Evolutionary conservation across 202 grass and related monocot genomes (phyloP), one percentile per base, ranked within the genome.

Genomic region (Dendrocalamus latiflorus): DNA sequence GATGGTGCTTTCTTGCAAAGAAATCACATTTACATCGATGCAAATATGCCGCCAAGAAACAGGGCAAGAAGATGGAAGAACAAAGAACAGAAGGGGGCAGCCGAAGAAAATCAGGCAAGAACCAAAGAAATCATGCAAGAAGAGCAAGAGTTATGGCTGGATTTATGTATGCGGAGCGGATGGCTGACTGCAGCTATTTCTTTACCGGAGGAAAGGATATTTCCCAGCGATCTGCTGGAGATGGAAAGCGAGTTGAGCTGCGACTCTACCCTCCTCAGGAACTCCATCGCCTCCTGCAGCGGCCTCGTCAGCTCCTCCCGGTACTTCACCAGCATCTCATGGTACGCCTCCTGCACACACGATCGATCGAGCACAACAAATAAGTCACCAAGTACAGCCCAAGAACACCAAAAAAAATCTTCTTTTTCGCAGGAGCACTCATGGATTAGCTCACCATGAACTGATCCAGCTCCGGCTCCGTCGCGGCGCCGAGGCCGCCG

Each of bases 291-390:
- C 65, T 99, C 96, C 69, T 99, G 93, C 78, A 99, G 85, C 85
- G 96, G 96, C 85, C 91, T 88, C 22, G 89, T 90, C 44, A 98
- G 86, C 79, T 98, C 93, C 85, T 98, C 96, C 88, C 89, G 85
- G 88, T 92, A 95, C 87, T 98, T 98, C 64, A 98, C 89, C 64
- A 98, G 86, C 93, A 98, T 95, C 89, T 98, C 93, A 74, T 95
- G 91, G 81, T 95, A 98, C 15, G 96, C 96, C 89, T 98, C 93
- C 96, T 98, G 58, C 39, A 71, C 65, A 66, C 38, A 66, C 9
- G 22, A 37, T 62, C 25, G 8, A 70, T 8, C 61, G 42, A 69
- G 30, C 45, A 81, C 26, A 62, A 51, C 11, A 9, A 69, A 72
- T 41, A 59, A 3, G 41, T 39, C 37, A 3, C 15, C 81, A 51